Evolutionary conservation across 306 rosid species (phyloP), one percentile per base, ranked within the genome.

Genomic region (Potentilla sterilis): DNA sequence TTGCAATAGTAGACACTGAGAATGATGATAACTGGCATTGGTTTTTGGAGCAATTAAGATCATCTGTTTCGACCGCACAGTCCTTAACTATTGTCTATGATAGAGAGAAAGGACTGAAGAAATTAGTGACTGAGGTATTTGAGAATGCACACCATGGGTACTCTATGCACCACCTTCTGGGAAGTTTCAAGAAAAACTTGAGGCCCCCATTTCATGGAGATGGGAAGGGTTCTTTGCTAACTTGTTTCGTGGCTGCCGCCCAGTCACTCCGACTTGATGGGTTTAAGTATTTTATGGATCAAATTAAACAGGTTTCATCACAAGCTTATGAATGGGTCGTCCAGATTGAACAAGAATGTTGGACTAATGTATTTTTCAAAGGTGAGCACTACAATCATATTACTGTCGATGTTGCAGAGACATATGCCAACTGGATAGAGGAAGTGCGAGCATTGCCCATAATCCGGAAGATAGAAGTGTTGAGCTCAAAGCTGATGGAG

Each of bases 131-230:
- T 6, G 72, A 69, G 71, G 77, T 78, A 37, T 85, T 87, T 67
- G 85, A 76, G 55, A 76, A 83, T 73, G 79, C 81, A 64, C 62
- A 81, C 41, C 74, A 69, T 57, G 91, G 88, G 44, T 87, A 80
- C 80, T 82, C 91, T 38, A 69, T 87, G 41, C 78, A 68, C 87
- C 85, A 83, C 82, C 91, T 87, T 52, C 58, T 81, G n/a, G 82
- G 83, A 47, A 87, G 73, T 84, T 82, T 87, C 76, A 87, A 73
- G 75, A 83, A 59, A 74, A 82, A 51, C 80, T 76, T 85, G 46
- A 87, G 54, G 72, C 88, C 88, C 22, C 91, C 87, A 24, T 87
- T 82, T 81, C 73, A 80, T 69, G 88, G 87, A 67, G 87, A 85
- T 7, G 88, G 88, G 41, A 87, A 78, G 75, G 78, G 79, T 74